A percentile compares a stretch with the other conserved stretches of the same genome.
phyloP scores from a whole-genome alignment of 1,284 basidiomycete species.

The Austroboletus olivaceoglutinosus region DNA sequence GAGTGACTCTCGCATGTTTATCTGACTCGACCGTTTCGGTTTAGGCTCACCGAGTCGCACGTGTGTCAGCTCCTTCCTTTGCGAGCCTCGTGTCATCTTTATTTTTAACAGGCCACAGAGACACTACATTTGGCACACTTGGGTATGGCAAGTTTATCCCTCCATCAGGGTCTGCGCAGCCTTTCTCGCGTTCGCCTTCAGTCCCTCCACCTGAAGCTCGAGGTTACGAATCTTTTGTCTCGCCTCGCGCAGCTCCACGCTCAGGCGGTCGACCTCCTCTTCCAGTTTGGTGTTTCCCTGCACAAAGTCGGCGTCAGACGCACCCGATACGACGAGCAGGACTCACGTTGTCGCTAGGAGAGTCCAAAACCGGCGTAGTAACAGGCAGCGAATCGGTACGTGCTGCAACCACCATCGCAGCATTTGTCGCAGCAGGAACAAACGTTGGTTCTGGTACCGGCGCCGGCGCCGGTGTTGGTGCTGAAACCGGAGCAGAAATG shows the following conservation, averaged over 20 bases:
- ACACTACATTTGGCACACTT: conserved; percentile 8
- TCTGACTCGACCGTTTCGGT: neutral
- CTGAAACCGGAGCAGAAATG: conserved; percentile 24
- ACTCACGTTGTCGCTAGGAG: conserved; percentile 29
- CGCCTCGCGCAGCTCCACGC: conserved; percentile 68
- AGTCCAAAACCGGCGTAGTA: conserved; percentile 22
- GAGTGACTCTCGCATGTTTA: too few relatives aligned
- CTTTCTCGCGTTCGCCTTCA: conserved; percentile 71
- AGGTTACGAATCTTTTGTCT: conserved; percentile 76
- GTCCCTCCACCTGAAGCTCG: conserved; percentile 78
- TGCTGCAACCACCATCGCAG: conserved; percentile 4
- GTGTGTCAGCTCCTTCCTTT: conserved; percentile 11
- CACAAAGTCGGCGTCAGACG: neutral
- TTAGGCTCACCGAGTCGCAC: conserved; percentile 19
- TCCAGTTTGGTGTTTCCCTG: conserved; percentile 32
- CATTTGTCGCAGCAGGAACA: conserved; percentile 11
- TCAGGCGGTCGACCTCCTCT: conserved; percentile 63
- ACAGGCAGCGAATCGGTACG: conserved; percentile 17
- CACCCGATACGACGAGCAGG: conserved; percentile 4
- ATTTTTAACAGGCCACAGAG: too few relatives aligned
- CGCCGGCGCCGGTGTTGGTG: conserved; percentile 15
- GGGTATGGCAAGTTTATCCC: conserved; percentile 15
- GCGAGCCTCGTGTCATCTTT: too few relatives aligned
- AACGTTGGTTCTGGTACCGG: conserved; percentile 14
- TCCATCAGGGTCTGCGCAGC: conserved; percentile 56